These are phyloP conservation scores for Coniochaeta sp. DNA, from an alignment of 2,329 filamentous ascomycete species.

Conservation along the genomic window DNA sequence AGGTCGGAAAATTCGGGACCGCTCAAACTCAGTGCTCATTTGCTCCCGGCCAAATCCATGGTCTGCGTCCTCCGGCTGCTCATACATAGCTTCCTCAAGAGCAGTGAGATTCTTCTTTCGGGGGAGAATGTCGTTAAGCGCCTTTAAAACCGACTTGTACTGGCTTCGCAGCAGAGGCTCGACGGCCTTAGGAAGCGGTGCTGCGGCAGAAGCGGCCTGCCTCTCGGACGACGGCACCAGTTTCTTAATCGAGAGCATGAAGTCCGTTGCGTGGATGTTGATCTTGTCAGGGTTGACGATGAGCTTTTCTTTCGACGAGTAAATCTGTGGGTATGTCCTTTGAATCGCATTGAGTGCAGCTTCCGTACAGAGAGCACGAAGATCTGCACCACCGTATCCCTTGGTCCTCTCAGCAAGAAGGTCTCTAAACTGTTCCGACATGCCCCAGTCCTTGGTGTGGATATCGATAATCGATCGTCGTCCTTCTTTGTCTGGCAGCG, in stretches of 20 bases:
- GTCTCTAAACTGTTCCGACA: conserved; percentile 71
- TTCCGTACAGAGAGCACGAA: conserved; percentile 91
- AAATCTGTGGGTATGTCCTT: conserved; percentile 92
- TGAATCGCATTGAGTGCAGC: conserved; percentile 94
- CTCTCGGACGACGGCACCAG: conserved; percentile 92
- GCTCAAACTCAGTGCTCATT: conserved; percentile 71
- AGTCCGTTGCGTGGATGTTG: conserved; percentile 83
- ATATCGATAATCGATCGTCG: conserved; percentile 88
- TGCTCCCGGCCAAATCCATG: conserved; percentile 80
- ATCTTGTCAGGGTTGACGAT: conserved; percentile 81
- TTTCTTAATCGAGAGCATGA: conserved; percentile 95
- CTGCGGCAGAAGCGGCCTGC: conserved; percentile 76
- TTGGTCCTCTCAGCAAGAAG: conserved; percentile 84
- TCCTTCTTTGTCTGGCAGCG: conserved; percentile 72
- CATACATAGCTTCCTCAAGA: conserved; percentile 87
- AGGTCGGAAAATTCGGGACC: conserved; percentile 79
- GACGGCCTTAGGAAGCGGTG: conserved; percentile 69
- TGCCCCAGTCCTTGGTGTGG: conserved; percentile 88
- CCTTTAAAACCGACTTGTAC: conserved; percentile 57
- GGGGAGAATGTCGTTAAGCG: conserved; percentile 71
- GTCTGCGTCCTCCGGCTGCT: conserved; percentile 75
- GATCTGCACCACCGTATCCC: conserved; percentile 92
- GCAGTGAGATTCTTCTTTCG: conserved; percentile 81
- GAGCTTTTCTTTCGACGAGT: conserved; percentile 81
- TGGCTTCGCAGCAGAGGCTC: conserved; percentile 74